Evolutionary conservation across 768 basidiomycete genomes (phyloP), one percentile per base, ranked within the genome.

Genomic region (Agaricus sinodeliciosus): DNA sequence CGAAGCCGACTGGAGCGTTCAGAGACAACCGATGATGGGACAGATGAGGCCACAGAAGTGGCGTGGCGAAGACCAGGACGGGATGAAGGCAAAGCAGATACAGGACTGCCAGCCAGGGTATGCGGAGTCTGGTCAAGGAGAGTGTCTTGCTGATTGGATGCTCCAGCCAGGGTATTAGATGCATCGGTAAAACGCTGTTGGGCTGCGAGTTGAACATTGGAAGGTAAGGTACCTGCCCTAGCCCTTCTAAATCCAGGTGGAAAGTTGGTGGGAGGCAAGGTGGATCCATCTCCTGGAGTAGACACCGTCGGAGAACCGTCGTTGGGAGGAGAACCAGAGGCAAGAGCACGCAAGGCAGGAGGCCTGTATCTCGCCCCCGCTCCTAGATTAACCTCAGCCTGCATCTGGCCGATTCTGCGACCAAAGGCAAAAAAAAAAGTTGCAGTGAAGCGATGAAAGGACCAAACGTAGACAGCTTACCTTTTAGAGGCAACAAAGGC

Each of bases 151-250:
- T 37, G 37, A 39, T 44, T 54, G 27, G 55, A 22, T 22, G 72
- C 68, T 13, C 72, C 70, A 27, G 66, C 63, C 25, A 63, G 73
- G 28, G 78, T 80, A 68, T 69, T 78, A 22, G 83, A 78, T 54
- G 84, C 76, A 28, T 85, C 83, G 26, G 84, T 85, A 69, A 82
- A 91, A 54, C 85, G 81, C 40, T 54, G 52, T 67, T 90, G 87
- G 48, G 90, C 85, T 54, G 87, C 88, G 60, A 92, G 84, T 64
- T 88, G 86, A 49, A 95, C 86, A 67, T 94, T 94, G 60, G 94
- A 95, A 71, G 94, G 94, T 64, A 97, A 81, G 76, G 94, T 97
- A 54, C 94, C 95, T 60, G 94, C 95, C 84, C 94, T 85, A 64
- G 93, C 91, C 76, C 94, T 84, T 73, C 91, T 83, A 68, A 93